Evolutionary conservation across 2,329 filamentous ascomycete genomes (phyloP).

Genomic region (Curvularia sp.): DNA sequence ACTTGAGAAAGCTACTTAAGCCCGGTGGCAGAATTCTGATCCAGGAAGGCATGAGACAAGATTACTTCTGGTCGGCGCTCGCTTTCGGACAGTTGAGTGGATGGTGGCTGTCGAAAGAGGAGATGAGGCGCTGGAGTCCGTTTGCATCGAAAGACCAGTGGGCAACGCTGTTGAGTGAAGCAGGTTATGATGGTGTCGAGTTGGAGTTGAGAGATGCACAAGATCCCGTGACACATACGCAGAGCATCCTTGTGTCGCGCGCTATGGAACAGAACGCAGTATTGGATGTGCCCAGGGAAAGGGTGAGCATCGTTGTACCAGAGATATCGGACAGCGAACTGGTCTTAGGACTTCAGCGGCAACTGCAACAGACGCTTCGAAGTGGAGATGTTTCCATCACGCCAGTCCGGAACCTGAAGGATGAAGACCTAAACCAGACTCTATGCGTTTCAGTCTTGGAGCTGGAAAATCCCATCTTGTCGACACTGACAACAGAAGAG

Average conservation of each 20-base stretch:
- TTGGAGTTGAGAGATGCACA: slow-evolving; percentile 5
- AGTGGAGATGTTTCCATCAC: background rate
- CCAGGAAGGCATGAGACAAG: slow-evolving; percentile 1
- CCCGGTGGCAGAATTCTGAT: slow-evolving; percentile 1
- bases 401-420: background rate
- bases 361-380: background rate
- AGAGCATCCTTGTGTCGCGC: slow-evolving; percentile 5
- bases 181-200: slow-evolving; percentile 1
- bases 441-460: slow-evolving; percentile 3
- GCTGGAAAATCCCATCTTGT: background rate
- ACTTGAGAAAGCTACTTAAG: slow-evolving; percentile 2
- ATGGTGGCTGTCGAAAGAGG: slow-evolving; percentile 8
- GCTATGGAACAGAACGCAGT: background rate
- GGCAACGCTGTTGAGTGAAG: background rate
- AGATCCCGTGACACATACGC: slow-evolving; percentile 2
- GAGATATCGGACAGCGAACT: background rate
- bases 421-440: background rate
- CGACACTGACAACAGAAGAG: slow-evolving; percentile 1
- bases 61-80: slow-evolving; percentile 5
- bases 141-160: slow-evolving; percentile 5
- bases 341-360: background rate
- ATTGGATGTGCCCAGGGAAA: background rate
- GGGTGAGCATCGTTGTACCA: background rate
- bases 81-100: slow-evolving; percentile 6
- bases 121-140: slow-evolving; percentile 3